Base-by-base conservation (phyloP, 768 basidiomycete species). In the Russula brevipes region DNA sequence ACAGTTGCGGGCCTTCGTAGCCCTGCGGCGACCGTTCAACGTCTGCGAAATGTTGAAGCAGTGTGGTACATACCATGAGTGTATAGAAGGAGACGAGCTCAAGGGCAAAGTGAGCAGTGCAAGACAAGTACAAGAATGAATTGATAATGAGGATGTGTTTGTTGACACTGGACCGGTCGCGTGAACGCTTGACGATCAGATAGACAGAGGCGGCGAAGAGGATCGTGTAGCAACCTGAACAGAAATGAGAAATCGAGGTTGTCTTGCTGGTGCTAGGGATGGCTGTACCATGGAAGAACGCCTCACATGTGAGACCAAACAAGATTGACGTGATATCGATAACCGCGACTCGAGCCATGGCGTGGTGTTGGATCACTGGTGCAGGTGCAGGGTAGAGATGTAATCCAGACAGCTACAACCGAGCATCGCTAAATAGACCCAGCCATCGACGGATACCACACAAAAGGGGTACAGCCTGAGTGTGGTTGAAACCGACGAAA, bases 291-390 rank as follows among this genome's bases (percentile, higher is more conserved):
- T 74, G 77, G 14, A 77, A 64, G 14, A 69, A 69, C 0, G 74
- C 70, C 61, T 78, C 77, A 61, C 71, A 75, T 1, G 60, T 72
- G 56, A 78, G 77, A 19, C 76, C 76, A 53, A 76, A 68, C 52
- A 78, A 64, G 9, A 73, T 71, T 39, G 76, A 71, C 1, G 76
- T 14, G 55, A 76, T 72, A 17, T 64, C 67, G 1, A 69, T 59
- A 39, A 76, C 72, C 36, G 39, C 39, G 71, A 74, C 74, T 12
- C 39, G 49, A 42, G 17, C 44, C 24, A 24, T 24, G 8, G 8
- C 42, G 45, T 38, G 12, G 38, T 4, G 33, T 24, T 30, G 52
- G 39, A 30, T 35, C 17, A 30, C 19, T 8, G 19, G 1, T 24
- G 2, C 24, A 12, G 19, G 1, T 24, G 2, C 24, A 12, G 35